These are phyloP conservation scores for Daldinia caldariorum DNA, from an alignment of 495 filamentous ascomycete species.

Conservation along the genomic window DNA sequence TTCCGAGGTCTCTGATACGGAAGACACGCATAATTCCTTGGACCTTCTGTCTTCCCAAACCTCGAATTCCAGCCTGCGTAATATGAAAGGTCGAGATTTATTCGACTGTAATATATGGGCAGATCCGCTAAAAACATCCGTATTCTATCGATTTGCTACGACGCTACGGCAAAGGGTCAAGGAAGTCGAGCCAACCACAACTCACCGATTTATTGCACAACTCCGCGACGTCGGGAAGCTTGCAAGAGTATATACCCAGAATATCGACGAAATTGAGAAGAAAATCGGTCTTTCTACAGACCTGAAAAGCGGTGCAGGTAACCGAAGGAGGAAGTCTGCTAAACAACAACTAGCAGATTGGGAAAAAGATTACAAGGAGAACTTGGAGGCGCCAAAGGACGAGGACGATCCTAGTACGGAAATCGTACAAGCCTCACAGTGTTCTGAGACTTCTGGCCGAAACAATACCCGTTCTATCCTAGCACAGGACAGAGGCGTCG, in stretches of 20 bases:
- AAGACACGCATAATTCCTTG: conserved; percentile 52
- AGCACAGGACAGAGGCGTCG: conserved; percentile 53
- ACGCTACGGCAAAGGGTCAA: conserved; percentile 67
- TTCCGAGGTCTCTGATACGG: conserved; percentile 51
- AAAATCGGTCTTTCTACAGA: conserved; percentile 67
- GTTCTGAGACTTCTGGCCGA: conserved; percentile 26
- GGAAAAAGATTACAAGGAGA: conserved; percentile 40
- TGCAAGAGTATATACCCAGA: conserved; percentile 75
- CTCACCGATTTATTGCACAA: conserved; percentile 69
- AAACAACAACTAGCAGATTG: conserved; percentile 23
- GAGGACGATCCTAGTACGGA: conserved; percentile 16
- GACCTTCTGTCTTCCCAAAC: conserved; percentile 56
- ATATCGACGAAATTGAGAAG: conserved; percentile 75
- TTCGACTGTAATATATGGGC: conserved; percentile 74
- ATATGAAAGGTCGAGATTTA: conserved; percentile 71
- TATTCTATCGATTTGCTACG: conserved; percentile 75
- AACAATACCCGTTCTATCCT: conserved; percentile 52
- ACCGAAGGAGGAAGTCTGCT: conserved; percentile 51
- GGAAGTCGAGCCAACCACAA: conserved; percentile 62
- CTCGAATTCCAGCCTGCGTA: conserved; percentile 56
- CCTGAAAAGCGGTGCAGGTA: conserved; percentile 65
- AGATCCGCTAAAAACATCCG: conserved; percentile 67
- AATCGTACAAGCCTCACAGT: conserved; percentile 25
- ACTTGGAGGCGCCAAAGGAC: conserved; percentile 14
- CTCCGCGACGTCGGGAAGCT: conserved; percentile 70